phyloP scores from a whole-genome alignment of 2,329 filamentous ascomycete genomes.

The Apiospora hydei region DNA sequence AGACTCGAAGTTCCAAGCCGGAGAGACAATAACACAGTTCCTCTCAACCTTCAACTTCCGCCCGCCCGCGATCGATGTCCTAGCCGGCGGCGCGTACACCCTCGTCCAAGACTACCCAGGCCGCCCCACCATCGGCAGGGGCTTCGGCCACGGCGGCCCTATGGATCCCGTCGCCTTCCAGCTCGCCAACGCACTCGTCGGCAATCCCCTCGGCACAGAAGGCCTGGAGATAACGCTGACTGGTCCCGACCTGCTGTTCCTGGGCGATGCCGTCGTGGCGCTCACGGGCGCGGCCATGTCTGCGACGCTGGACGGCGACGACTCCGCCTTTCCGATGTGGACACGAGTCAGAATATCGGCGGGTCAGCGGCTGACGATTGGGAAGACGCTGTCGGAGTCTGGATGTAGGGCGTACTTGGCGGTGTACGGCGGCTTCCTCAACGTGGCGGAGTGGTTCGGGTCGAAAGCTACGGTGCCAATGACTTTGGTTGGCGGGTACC shows the following conservation, averaged over 20 bases:
- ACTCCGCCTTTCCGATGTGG: slow-evolving; percentile 59
- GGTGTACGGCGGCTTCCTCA: slow-evolving; percentile 49
- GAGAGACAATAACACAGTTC: slow-evolving; percentile 64
- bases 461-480: slow-evolving; percentile 66
- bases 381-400: slow-evolving; percentile 53
- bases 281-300: slow-evolving; percentile 64
- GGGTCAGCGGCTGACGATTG: slow-evolving; percentile 57
- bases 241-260: slow-evolving; percentile 65
- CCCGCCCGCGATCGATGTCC: slow-evolving; percentile 61
- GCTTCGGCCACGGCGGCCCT: slow-evolving; percentile 65
- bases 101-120: slow-evolving; percentile 66
- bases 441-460: slow-evolving; percentile 63
- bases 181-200: slow-evolving; percentile 66
- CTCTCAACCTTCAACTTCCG: slow-evolving; percentile 57
- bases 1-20: slow-evolving; percentile 51
- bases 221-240: slow-evolving; percentile 66
- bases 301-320: slow-evolving; percentile 55
- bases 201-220: slow-evolving; percentile 59
- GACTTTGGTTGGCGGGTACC: slow-evolving; percentile 65
- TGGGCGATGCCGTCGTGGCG: slow-evolving; percentile 60
- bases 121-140: slow-evolving; percentile 62
- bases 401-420: slow-evolving; percentile 67
- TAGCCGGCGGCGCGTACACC: slow-evolving; percentile 63
- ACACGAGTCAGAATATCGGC: slow-evolving; percentile 56
- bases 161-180: slow-evolving; percentile 67